Base-by-base conservation (phyloP, 2,329 filamentous ascomycete genomes). In the Cladosporium colombiae region DNA sequence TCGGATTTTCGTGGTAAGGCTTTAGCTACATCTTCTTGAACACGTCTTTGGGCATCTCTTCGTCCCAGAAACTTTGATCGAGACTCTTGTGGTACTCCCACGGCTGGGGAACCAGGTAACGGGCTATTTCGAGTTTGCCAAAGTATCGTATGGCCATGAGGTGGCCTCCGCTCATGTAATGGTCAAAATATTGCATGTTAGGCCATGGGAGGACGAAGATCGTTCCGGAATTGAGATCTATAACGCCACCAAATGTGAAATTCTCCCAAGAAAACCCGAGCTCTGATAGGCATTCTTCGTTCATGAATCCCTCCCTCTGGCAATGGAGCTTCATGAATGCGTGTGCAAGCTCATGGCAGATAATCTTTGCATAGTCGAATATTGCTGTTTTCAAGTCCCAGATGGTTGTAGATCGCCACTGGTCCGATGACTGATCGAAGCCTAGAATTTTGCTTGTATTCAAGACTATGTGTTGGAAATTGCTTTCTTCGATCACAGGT, bases 1-100 rank as follows among this genome's bases (percentile, higher is more conserved):
- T 6, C 8, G 56, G n/a, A 8, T 2, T 3, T n/a, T 46, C 56
- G 16, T 10, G 23, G 6, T 44, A 46, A 11, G 56, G 37, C 56
- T 21, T 46, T 7, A 59, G 16, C 56, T 25, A 59, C 56, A 31
- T 46, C 16, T 59, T 59, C 37, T 59, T 59, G 23, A n/a, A 59
- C 7, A 11, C n/a, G 25, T 23, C 14, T 8, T 3, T 37, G 0
- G 56, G 35, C 6, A 18, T 31, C 14, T 23, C n/a, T 8, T 44
- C 56, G 56, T 59, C 56, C 56, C 56, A 59, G 23, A 59, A 59
- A 2, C 7, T 59, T 16, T 46, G 56, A 3, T 44, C 3, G 10
- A 46, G 25, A 23, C 46, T 46, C 1, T 23, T 7, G 8, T 13
- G 18, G 16, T 11, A 14, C 5, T 46, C 11, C 1, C 4, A n/a